phyloP scores from a whole-genome alignment of 257 asterid genomes.

The Nicotiana sylvestris region DNA sequence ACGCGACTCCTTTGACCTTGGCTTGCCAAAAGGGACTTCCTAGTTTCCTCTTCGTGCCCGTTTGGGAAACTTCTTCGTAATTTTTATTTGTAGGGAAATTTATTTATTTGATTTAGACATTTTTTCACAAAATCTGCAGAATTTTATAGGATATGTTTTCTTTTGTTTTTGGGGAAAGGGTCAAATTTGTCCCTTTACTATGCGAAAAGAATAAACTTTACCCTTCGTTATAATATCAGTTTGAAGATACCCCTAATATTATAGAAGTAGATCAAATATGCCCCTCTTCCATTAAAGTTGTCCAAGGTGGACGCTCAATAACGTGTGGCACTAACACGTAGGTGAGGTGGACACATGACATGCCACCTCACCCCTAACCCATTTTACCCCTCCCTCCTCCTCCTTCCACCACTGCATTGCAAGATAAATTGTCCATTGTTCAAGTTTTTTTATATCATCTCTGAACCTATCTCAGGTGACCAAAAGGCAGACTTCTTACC shows the following conservation, averaged over 20 bases:
- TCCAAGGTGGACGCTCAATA: no score
- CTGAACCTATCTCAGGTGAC: slow-evolving; percentile 42
- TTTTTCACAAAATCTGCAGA: neutral
- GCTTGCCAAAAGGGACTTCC: neutral
- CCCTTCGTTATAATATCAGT: no score
- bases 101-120: neutral
- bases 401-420: slow-evolving; percentile 34
- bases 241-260: no score
- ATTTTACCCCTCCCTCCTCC: no score
- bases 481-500: slow-evolving; percentile 47
- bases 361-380: no score
- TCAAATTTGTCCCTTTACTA: no score
- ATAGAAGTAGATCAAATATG: no score
- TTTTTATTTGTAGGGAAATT: neutral
- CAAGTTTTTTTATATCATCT: slow-evolving; percentile 48
- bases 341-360: no score
- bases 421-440: slow-evolving; percentile 66
- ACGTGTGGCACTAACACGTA: no score
- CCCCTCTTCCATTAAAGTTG: no score
- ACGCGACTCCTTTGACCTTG: neutral
- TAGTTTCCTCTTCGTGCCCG: neutral
- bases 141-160: neutral
- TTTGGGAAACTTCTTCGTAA: neutral
- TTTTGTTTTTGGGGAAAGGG: neutral
- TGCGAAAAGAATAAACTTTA: no score